Evolutionary conservation across 345 rosid genomes (phyloP).

Genomic region (Melaleuca quinquenervia): DNA sequence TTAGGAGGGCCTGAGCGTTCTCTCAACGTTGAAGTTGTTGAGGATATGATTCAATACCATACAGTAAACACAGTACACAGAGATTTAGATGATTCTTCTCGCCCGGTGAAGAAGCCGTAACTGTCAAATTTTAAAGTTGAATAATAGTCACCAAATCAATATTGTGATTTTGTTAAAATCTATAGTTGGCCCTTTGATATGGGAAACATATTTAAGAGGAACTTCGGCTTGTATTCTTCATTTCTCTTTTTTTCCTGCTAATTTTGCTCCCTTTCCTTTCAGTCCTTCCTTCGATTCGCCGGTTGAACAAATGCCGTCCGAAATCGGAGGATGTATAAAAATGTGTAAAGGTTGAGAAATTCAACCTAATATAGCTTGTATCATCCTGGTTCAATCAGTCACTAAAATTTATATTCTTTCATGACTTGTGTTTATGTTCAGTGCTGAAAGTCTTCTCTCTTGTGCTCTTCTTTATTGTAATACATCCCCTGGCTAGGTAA

Average conservation of each 20-base stretch:
- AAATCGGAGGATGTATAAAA: background rate
- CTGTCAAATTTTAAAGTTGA: slow-evolving; percentile 3
- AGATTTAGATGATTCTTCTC: background rate
- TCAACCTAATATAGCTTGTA: background rate
- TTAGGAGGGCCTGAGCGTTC: background rate
- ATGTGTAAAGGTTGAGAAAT: background rate
- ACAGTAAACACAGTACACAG: background rate
- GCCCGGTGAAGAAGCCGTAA: slow-evolving; percentile 1
- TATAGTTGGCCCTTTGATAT: background rate
- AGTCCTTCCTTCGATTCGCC: background rate
- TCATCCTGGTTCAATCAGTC: background rate
- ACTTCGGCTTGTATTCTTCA: background rate
- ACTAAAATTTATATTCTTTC: background rate
- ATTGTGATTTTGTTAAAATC: slow-evolving; percentile 9
- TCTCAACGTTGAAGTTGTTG: background rate
- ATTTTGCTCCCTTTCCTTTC: background rate
- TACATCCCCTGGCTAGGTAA: background rate
- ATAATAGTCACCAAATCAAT: slow-evolving; percentile 6
- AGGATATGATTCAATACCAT: background rate
- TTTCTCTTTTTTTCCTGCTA: background rate
- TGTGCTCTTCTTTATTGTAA: background rate
- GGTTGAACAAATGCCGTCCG: background rate
- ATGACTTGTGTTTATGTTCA: background rate
- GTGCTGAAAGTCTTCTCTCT: background rate
- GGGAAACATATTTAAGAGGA: slow-evolving; percentile 12